A percentile compares a stretch with the other conserved stretches of the same genome.
Conservation (phyloP, 768 basidiomycete genomes). For the Suillus hirtellus region DNA sequence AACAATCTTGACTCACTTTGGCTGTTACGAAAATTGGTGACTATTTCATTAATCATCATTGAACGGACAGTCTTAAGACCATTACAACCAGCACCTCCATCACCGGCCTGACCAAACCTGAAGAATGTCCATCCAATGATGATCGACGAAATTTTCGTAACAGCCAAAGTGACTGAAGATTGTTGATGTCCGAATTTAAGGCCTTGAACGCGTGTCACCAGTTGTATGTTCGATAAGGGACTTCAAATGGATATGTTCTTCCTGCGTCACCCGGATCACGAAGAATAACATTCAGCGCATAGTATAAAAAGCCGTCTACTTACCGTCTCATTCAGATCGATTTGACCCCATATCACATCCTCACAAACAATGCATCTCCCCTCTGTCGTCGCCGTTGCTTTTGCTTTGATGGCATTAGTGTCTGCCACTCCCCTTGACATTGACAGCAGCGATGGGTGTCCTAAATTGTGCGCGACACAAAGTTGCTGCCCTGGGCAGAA, state of each 20-base stretch:
- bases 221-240: not conserved
- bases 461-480: not conserved
- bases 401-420: not conserved
- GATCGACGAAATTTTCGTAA: no score
- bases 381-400: not conserved
- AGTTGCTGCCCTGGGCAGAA: not conserved
- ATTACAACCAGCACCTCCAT: no score
- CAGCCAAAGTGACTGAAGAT: no score
- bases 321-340: not conserved
- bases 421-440: not conserved
- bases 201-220: not conserved
- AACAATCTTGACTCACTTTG: no score
- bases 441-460: not conserved
- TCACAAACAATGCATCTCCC: not conserved
- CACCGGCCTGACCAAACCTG: no score
- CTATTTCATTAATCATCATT: no score
- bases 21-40: no score
- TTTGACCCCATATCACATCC: not conserved
- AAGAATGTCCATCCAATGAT: no score
- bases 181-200: not conserved
- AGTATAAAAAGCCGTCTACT: not conserved
- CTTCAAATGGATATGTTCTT: not conserved
- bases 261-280: not conserved
- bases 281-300: not conserved
- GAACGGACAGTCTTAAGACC: no score